These are phyloP conservation scores for Aureobasidium sp. DNA, from an alignment of 2,329 filamentous ascomycete genomes.

Conservation along the genomic window DNA sequence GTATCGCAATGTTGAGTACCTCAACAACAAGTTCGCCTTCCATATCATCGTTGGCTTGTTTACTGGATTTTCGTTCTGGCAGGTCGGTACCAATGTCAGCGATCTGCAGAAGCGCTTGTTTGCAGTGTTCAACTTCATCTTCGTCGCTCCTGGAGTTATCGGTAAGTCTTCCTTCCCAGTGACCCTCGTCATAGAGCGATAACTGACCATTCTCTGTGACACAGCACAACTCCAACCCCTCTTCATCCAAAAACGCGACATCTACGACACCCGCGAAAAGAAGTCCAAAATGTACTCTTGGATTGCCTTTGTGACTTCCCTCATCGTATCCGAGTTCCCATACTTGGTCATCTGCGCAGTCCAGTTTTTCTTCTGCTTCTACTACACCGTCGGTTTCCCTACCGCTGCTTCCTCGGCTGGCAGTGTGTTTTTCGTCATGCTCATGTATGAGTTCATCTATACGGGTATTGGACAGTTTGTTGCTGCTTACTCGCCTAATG, in stretches of 20 bases:
- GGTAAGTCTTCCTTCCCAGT: too few relatives aligned
- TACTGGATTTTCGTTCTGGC: conserved; percentile 35
- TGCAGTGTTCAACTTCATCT: not conserved
- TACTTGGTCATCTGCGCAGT: conserved; percentile 52
- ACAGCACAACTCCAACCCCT: conserved; percentile 27
- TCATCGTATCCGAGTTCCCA: conserved; percentile 57
- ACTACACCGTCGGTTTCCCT: conserved; percentile 52
- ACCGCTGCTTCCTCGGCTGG: conserved; percentile 47
- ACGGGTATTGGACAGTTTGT: conserved; percentile 52
- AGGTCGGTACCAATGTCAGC: conserved; percentile 17
- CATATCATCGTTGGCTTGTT: conserved; percentile 60
- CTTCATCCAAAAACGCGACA: conserved; percentile 44
- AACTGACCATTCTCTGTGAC: too few relatives aligned
- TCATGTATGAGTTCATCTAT: conserved; percentile 58
- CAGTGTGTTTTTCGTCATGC: conserved; percentile 28
- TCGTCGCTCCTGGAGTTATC: not conserved
- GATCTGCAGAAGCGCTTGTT: conserved; percentile 25
- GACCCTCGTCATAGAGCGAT: too few relatives aligned
- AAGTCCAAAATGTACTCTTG: not conserved
- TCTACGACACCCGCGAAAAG: conserved; percentile 53
- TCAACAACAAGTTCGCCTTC: conserved; percentile 79
- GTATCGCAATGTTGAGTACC: conserved; percentile 83
- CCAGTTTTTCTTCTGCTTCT: conserved; percentile 54
- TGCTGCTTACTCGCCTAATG: conserved; percentile 57
- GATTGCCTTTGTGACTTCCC: not conserved